Base-by-base conservation (phyloP, 23 red algal species). In the Agarophyton chilense region DNA sequence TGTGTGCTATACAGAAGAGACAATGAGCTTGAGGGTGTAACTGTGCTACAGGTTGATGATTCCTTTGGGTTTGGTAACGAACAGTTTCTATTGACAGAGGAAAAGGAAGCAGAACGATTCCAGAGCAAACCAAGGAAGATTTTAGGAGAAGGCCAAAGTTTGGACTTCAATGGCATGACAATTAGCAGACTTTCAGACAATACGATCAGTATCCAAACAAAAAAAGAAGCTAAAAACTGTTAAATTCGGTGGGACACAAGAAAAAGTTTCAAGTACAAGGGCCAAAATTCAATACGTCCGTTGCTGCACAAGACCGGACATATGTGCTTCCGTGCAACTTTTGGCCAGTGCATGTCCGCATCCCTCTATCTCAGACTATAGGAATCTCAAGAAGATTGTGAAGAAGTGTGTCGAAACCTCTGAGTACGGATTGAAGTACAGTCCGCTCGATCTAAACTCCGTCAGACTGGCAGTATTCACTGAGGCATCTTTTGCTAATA, bases 261-360 rank as follows among this genome's bases (percentile, higher is more conserved):
- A 79, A 55, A 45, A 57, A 21, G 52, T 79, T 39, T 14, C 7
- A 2, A 52, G 4, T 31, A 14, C 14, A 0, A 43, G 74, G 1
- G 46, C 74, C 26, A 1, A 2, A 17, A 25, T n/a, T n/a, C 79
- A 83, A 39, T 83, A 83, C 34, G 66, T 83, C 1, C 28, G 79
- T 2, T 19, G 22, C 60, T 83, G 79, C 21, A 13, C 14, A 10
- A 5, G 55, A 12, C 79, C 54, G 10, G 28, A 65, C 60, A 50
- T 83, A 21, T 83, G 79, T 50, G 79, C 79, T 18, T 6, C 79
- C 7, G 79, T 83, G 7, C 79, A 83, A 66, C 79, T 83, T 13
- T 8, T 83, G 0, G 60, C 79, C 19, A 52, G 1, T 7, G 18
- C 2, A 39, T 1, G 4, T 14, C 0, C 7, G 4, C 44, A 5